Base-by-base conservation (phyloP, 1,284 basidiomycete species). In the Lentinula novae-zelandiae region DNA sequence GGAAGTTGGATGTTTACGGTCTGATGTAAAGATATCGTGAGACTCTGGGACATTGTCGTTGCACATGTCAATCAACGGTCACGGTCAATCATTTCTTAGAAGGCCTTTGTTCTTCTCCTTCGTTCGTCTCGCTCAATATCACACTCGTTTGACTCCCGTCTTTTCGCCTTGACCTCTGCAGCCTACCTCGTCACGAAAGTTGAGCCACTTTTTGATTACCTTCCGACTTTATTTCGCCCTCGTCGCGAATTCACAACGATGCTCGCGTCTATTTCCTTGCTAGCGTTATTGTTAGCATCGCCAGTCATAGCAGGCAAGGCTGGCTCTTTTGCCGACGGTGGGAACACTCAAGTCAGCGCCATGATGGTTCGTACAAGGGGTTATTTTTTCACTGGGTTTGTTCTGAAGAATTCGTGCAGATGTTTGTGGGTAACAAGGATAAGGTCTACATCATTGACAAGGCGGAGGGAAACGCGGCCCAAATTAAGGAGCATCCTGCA, bases 361-460 rank as follows among this genome's bases (percentile, higher is more conserved):
- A 86, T 87, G 85, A 87, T 87, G 85, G 84, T 86, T 39, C 57
- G 79, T 71, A 31, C 20, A 20, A 15, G 22, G 22, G 4, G 40
- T 20, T 22, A 33, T 9, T 56, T 39, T 22, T 33, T 17, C n/a
- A 34, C 46, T 27, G 27, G 27, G 2, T 4, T 31, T 22, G 36
- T 42, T 46, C 15, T 34, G 17, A 34, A 34, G 33, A 31, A 20
- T 3, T 33, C 46, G 22, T 38, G 38, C 38, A 79, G 77, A 76
- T 81, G 74, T 81, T 81, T 61, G 70, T 85, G 42, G 82, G 84
- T 2, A 84, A 82, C 66, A 73, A 78, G 44, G 72, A 84, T 61
- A 83, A 79, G 66, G 79, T 85, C 6, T 82, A 82, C 66, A 81
- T 84, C 6, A 69, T 83, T 50, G 83, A 86, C 72, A 85, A 86